phyloP scores from a whole-genome alignment of 371 early-diverging fungal species.

The Basidiobolus meristosporus region DNA sequence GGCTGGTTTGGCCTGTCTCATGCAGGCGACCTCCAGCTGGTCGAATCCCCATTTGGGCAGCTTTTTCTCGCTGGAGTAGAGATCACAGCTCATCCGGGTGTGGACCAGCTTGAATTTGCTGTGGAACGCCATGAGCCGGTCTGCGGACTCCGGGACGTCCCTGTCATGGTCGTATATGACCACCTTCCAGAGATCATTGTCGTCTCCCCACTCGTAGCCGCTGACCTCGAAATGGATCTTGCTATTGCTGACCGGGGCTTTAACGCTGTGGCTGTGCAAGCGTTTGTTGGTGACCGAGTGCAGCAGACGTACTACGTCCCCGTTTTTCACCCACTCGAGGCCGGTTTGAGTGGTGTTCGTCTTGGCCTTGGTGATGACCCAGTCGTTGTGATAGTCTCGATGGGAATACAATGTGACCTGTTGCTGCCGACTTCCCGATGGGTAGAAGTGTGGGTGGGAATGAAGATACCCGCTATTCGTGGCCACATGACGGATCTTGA shows the following conservation, averaged over 20 bases:
- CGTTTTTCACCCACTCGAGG: slow-evolving; percentile 24
- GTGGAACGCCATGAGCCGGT: slow-evolving; percentile 30
- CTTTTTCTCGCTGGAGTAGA: slow-evolving; percentile 49
- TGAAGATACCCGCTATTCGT: slow-evolving; percentile 63
- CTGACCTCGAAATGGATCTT: slow-evolving; percentile 80
- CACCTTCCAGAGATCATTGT: slow-evolving; percentile 52
- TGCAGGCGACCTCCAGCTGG: slow-evolving; percentile 89
- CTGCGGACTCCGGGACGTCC: slow-evolving; percentile 18
- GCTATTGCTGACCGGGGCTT: slow-evolving; percentile 63
- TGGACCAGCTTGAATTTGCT: slow-evolving; percentile 54
- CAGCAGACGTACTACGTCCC: slow-evolving; percentile 30
- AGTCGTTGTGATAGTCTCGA: slow-evolving; percentile 72
- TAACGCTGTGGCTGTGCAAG: slow-evolving; percentile 76
- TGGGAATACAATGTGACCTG: slow-evolving; percentile 83
- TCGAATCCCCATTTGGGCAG: slow-evolving; percentile 92
- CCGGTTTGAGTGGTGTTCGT: slow-evolving; percentile 12
- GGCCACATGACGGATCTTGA: slow-evolving; percentile 53
- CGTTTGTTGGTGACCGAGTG: slow-evolving; percentile 30
- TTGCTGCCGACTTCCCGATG: slow-evolving; percentile 72
- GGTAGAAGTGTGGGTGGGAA: slow-evolving; percentile 61
- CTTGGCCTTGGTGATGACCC: slow-evolving; percentile 35
- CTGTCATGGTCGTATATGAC: slow-evolving; percentile 44
- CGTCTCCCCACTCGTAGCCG: slow-evolving; percentile 32
- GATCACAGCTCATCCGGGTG: slow-evolving; percentile 41
- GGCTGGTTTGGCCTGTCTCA: slow-evolving; percentile 30